Evolutionary conservation across 208 protist species (phyloP).

Genomic region (Acanthamoeba comandoni): DNA sequence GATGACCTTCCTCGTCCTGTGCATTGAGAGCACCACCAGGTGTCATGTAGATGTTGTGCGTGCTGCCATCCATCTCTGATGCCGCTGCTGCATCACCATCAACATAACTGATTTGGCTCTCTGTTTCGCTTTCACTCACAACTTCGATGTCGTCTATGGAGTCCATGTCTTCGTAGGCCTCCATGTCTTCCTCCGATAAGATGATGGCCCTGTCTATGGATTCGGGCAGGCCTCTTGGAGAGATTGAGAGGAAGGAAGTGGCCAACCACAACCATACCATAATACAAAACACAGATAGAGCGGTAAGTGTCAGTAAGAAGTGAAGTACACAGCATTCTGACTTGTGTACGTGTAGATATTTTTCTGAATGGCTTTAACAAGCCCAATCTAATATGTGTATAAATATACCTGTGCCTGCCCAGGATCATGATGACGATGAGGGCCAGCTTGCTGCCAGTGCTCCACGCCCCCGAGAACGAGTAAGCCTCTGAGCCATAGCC

Average conservation of each 20-base stretch:
- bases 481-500: neutral
- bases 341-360: too few species aligned
- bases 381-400: too few species aligned
- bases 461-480: conserved; percentile 46
- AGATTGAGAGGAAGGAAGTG: neutral
- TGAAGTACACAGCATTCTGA: too few species aligned
- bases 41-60: neutral
- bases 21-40: conserved; percentile 1
- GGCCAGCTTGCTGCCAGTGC: conserved; percentile 7
- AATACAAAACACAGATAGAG: neutral
- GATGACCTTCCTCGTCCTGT: neutral
- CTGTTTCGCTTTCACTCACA: conserved; percentile 17
- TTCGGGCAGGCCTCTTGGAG: conserved; percentile 8
- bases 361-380: too few species aligned
- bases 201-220: conserved; percentile 31
- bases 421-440: conserved; percentile 53
- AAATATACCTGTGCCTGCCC: conserved; percentile 51
- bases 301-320: neutral
- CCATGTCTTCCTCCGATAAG: neutral
- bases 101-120: conserved; percentile 1
- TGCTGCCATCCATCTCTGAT: neutral
- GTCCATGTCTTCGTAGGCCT: neutral
- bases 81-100: conserved; percentile 2
- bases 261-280: neutral
- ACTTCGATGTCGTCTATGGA: conserved; percentile 28